Conservation (phyloP, 192 early-diverging fungal genomes). For the Backusella psychrophila region DNA sequence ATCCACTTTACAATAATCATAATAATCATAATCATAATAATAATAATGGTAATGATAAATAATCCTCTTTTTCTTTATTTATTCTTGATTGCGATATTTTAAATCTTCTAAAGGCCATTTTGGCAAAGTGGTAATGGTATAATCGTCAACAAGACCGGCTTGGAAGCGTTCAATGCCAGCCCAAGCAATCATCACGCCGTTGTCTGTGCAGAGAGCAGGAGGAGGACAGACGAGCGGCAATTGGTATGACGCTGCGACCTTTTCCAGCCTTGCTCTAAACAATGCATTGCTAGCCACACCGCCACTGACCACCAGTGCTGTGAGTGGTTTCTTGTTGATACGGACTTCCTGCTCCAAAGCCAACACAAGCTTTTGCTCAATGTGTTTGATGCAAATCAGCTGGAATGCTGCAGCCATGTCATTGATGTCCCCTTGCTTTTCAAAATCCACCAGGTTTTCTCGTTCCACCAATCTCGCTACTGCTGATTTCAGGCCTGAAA, state of each 20-base stretch:
- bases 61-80: not conserved
- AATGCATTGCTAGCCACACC: conserved; percentile 74
- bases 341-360: conserved; percentile 45
- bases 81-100: conserved; percentile 26
- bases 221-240: conserved; percentile 69
- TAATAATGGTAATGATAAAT: too few species aligned
- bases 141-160: conserved; percentile 62
- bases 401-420: conserved; percentile 80
- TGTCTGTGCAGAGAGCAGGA: conserved; percentile 77
- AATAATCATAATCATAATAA: not conserved
- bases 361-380: conserved; percentile 61
- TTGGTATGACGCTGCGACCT: conserved; percentile 39
- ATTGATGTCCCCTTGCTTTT: conserved; percentile 33
- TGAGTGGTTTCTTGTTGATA: conserved; percentile 27
- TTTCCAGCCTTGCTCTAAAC: conserved; percentile 47
- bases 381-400: conserved; percentile 51
- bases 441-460: conserved; percentile 33
- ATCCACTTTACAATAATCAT: not conserved
- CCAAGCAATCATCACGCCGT: conserved; percentile 87
- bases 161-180: conserved; percentile 72
- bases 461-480: conserved; percentile 51
- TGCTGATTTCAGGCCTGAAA: conserved; percentile 74
- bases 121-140: conserved; percentile 70
- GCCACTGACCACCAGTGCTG: conserved; percentile 68
- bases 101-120: conserved; percentile 70